These are phyloP conservation scores for Eremochloa ophiuroides DNA, from an alignment of 176 grass and related monocot species.

Conservation along the genomic window DNA sequence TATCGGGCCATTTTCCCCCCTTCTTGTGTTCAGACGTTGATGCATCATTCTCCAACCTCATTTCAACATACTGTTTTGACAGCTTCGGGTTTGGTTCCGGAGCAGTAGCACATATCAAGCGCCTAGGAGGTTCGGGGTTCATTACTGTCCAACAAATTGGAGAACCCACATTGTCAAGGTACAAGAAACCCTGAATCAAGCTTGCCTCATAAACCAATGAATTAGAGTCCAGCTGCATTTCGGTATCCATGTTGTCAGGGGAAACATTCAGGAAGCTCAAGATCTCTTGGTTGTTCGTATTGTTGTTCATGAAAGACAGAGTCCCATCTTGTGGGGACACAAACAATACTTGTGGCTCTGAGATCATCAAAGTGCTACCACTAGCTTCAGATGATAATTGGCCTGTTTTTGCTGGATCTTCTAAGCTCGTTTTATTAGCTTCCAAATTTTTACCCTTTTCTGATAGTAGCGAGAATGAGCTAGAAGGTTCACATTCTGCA, in stretches of 20 bases:
- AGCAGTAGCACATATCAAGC: constrained; percentile 7
- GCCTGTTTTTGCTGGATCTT: constrained; percentile 12
- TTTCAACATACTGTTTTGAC: constrained; percentile 8
- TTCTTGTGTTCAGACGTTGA: constrained; percentile 41
- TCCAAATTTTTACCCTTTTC: constrained; percentile 3
- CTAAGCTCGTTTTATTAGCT: constrained; percentile 5
- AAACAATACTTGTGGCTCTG: constrained; percentile 52
- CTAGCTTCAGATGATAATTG: constrained; percentile 24
- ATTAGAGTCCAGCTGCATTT: constrained; percentile 10
- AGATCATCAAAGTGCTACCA: neutral
- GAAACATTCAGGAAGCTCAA: constrained; percentile 32
- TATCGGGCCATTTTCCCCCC: constrained; percentile 34
- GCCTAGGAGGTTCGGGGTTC: constrained; percentile 29
- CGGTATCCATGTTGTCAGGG: constrained; percentile 22
- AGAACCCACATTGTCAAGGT: constrained; percentile 58
- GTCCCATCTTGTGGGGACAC: constrained; percentile 55
- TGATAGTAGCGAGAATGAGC: neutral
- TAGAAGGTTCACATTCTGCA: neutral
- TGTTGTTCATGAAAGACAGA: constrained; percentile 44
- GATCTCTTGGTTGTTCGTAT: constrained; percentile 15
- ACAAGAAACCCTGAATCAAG: constrained; percentile 61
- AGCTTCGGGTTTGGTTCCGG: constrained; percentile 11
- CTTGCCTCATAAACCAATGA: constrained; percentile 55
- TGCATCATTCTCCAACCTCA: neutral
- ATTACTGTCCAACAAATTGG: constrained; percentile 44